These are phyloP conservation scores for Penicillium lividum DNA, from an alignment of 495 filamentous ascomycete species.

Conservation along the genomic window DNA sequence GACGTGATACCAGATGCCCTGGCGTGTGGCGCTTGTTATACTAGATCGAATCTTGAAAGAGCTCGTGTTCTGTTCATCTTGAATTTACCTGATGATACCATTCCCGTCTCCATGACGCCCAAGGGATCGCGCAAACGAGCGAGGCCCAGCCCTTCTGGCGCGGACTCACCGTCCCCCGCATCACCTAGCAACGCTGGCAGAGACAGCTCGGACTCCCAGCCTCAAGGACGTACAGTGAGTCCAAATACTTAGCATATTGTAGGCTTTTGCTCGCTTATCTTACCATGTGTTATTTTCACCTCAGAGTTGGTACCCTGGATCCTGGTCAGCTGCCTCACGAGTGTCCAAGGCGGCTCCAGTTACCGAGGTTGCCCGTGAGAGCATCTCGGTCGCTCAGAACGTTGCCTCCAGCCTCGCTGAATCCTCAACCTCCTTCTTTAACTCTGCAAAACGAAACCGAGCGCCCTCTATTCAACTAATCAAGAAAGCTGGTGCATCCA, in stretches of 20 bases:
- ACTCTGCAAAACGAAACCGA: constrained; percentile 27
- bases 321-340: constrained; percentile 62
- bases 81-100: constrained; percentile 33
- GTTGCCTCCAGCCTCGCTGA: constrained; percentile 43
- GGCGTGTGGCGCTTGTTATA: constrained; percentile 25
- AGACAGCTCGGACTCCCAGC: constrained; percentile 33
- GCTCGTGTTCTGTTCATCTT: neutral
- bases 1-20: constrained; percentile 38
- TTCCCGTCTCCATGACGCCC: constrained; percentile 36
- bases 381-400: constrained; percentile 62
- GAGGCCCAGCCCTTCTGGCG: constrained; percentile 57
- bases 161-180: constrained; percentile 36
- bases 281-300: constrained; percentile 12
- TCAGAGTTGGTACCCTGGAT: constrained; percentile 54
- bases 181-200: constrained; percentile 34
- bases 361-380: constrained; percentile 75
- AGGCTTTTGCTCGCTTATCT: constrained; percentile 13
- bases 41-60: constrained; percentile 1
- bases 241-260: neutral
- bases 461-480: constrained; percentile 46
- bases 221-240: constrained; percentile 38
- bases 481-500: constrained; percentile 39
- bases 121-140: constrained; percentile 66
- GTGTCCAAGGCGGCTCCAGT: constrained; percentile 67
- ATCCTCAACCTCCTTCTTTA: constrained; percentile 33